Evolutionary conservation across 495 filamentous ascomycete species (phyloP).

Genomic region (Penicillium riverlandense): DNA sequence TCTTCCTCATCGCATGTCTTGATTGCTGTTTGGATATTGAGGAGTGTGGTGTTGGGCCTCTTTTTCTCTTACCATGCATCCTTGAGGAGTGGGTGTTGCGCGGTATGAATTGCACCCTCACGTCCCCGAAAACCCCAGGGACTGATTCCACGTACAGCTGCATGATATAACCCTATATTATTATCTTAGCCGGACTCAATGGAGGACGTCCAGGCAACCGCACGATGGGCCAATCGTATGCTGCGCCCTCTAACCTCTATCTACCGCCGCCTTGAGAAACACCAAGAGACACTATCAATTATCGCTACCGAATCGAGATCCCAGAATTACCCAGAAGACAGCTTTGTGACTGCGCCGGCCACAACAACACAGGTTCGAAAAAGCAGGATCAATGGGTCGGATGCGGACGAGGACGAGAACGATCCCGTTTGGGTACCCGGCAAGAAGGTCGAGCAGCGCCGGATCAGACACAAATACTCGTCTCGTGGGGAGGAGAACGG

Average conservation of each 20-base stretch:
- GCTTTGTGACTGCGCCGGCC: neutral
- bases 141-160: slow-evolving; percentile 1
- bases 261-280: slow-evolving; percentile 38
- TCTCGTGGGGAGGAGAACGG: slow-evolving; percentile 19
- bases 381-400: slow-evolving; percentile 12
- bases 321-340: neutral
- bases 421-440: slow-evolving; percentile 42
- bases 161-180: slow-evolving; percentile 2
- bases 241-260: slow-evolving; percentile 40
- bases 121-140: neutral
- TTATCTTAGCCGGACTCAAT: slow-evolving; percentile 11
- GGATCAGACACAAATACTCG: slow-evolving; percentile 32
- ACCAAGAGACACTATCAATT: slow-evolving; percentile 30
- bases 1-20: neutral
- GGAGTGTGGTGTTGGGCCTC: neutral
- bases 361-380: slow-evolving; percentile 5
- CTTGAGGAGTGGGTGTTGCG: slow-evolving; percentile 2
- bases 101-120: slow-evolving; percentile 1
- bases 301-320: slow-evolving; percentile 18
- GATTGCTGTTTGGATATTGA: slow-evolving; percentile 1
- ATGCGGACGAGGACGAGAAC: slow-evolving; percentile 30
- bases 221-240: slow-evolving; percentile 44
- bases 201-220: slow-evolving; percentile 37
- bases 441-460: slow-evolving; percentile 25
- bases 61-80: slow-evolving; percentile 8